Conservation (phyloP, 768 basidiomycete species). For the Austroboletus eburneus region DNA sequence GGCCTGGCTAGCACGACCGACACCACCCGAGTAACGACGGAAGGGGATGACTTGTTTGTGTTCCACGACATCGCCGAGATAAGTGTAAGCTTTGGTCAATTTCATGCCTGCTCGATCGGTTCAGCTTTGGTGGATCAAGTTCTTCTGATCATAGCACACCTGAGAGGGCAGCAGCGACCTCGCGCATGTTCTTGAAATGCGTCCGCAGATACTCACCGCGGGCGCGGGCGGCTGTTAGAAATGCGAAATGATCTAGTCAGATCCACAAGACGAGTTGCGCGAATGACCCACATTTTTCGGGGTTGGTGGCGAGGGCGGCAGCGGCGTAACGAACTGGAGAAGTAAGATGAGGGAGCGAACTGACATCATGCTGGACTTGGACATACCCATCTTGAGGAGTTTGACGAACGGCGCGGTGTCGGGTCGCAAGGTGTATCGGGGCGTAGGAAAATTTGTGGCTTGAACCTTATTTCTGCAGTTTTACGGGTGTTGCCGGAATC, state of each 20-base stretch:
- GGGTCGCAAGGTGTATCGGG: conserved; percentile 55
- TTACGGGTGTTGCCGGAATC: conserved; percentile 22
- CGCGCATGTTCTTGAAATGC: conserved; percentile 99
- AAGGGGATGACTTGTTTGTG: conserved; percentile 98
- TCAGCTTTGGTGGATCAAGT: conserved; percentile 1
- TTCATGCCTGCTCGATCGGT: conserved; percentile 63
- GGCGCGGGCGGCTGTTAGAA: conserved; percentile 75
- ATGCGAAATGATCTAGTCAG: conserved; percentile 5
- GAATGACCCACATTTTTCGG: conserved; percentile 81
- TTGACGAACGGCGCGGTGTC: conserved; percentile 32
- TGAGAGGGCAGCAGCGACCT: conserved; percentile 91
- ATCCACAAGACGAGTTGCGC: not conserved
- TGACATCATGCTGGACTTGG: conserved; percentile 17
- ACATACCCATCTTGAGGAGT: conserved; percentile 63
- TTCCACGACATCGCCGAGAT: conserved; percentile 90
- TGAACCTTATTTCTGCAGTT: conserved; percentile 31
- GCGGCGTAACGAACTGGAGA: conserved; percentile 87
- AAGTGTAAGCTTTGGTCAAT: conserved; percentile 90
- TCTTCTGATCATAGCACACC: conserved; percentile 46
- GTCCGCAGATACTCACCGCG: conserved; percentile 97
- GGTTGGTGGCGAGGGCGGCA: conserved; percentile 81
- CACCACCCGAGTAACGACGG: conserved; percentile 92
- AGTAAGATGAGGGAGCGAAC: conserved; percentile 17
- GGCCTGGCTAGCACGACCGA: conserved; percentile 91
- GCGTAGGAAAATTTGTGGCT: conserved; percentile 37